phyloP scores from a whole-genome alignment of 169 alveolate genomes.

The Plasmodium gaboni region DNA sequence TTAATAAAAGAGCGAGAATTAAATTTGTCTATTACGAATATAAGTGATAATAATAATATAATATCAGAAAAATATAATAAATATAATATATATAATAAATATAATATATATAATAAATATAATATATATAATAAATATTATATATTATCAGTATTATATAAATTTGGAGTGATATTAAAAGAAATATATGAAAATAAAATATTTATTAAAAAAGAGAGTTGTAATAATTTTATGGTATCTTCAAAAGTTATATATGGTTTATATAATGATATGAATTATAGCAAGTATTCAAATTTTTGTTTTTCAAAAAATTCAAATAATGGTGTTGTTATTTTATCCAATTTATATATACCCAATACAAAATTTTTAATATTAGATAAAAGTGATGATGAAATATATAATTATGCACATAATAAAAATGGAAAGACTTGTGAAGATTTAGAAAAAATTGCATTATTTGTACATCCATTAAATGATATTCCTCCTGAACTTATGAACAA shows the following conservation, averaged over 20 bases:
- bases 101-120: too few relatives aligned
- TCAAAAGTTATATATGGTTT: slow-evolving; percentile 70
- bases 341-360: slow-evolving; percentile 18
- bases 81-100: background rate
- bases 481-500: slow-evolving; percentile 1
- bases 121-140: background rate
- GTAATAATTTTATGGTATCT: slow-evolving; percentile 18
- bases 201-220: background rate
- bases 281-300: slow-evolving; percentile 33
- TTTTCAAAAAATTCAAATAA: slow-evolving; percentile 14
- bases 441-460: slow-evolving; percentile 40
- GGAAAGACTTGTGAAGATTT: slow-evolving; percentile 56
- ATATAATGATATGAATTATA: slow-evolving; percentile 22
- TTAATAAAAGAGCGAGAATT: background rate
- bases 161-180: background rate
- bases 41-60: background rate
- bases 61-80: background rate
- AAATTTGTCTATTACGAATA: background rate
- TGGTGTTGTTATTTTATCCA: slow-evolving; percentile 25
- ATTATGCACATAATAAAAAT: slow-evolving; percentile 23
- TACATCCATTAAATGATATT: slow-evolving; percentile 15
- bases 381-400: slow-evolving; percentile 52
- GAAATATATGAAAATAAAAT: background rate
- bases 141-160: background rate
- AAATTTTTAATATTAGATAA: slow-evolving; percentile 27